Evolutionary conservation across 2,329 filamentous ascomycete genomes (phyloP), one percentile per base, ranked within the genome.

Genomic region (Camptophora hylomeconis): DNA sequence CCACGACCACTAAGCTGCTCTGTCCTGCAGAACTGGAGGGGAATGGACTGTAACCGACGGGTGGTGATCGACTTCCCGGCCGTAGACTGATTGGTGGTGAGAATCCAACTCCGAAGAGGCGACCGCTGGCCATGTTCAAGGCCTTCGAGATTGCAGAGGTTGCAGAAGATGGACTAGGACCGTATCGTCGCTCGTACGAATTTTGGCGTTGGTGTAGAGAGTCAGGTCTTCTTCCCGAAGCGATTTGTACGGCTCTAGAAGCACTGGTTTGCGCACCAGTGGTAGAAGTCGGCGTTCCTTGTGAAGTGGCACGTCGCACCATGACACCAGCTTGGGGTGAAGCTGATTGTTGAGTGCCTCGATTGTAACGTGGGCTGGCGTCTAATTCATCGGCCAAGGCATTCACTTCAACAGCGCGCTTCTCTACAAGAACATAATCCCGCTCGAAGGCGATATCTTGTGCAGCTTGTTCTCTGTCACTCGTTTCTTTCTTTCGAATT

Each of bases 371-470:
- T 26, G 80, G 80, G 46, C 80, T 87, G 29, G 84, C 80, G 24
- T 83, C 86, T 49, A 98, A 63, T 55, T 95, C 87, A 53, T 98
- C 89, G 13, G 89, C 89, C 46, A 98, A 79, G 3, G 89, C 89
- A 52, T 98, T 95, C 28, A 98, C 87, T 53, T 95, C 87, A 7
- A 98, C 86, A 12, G 84, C 80, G 40, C 79, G 75, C 60, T 94
- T 93, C 58, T 98, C 89, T 8, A 98, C 82, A 15, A 95, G 67
- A 12, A 98, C 87, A 46, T 95, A 98, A 41, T 95, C 89, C 40
- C 87, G 74, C 50, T 93, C 86, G 44, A 92, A 80, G 1, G 80
- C 80, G 26, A 92, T 75, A 40, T 95, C 87, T 45, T 92, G 81
- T 3, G 81, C 83, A 3, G 77, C 79, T 24, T 67, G 65, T 40